Evolutionary conservation across 257 asterid genomes (phyloP).

Genomic region (Ilex aquifolium): DNA sequence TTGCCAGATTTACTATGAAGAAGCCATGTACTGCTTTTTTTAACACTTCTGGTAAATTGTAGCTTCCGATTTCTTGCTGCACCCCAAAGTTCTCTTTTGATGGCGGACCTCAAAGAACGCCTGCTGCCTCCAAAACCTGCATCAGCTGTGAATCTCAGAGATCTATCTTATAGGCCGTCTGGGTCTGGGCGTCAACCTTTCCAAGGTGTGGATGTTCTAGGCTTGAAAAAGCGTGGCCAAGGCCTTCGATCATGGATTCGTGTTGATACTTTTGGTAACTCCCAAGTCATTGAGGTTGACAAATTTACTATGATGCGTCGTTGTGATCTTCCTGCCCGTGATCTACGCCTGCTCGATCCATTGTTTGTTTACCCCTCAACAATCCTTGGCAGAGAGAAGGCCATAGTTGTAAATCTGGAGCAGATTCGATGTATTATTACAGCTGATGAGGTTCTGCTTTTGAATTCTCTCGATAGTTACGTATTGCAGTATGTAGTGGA

Average conservation of each 20-base stretch:
- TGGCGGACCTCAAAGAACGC: constrained; percentile 92
- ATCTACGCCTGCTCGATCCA: constrained; percentile 86
- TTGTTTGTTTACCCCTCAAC: constrained; percentile 95
- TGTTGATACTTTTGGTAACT: constrained; percentile 75
- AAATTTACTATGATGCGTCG: constrained; percentile 94
- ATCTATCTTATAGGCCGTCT: constrained; percentile 53
- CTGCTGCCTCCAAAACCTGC: constrained; percentile 77
- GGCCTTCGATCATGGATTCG: constrained; percentile 97
- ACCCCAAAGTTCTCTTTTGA: constrained; percentile 27
- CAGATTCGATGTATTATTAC: constrained; percentile 97
- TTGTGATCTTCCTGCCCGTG: constrained; percentile 99
- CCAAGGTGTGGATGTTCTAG: constrained; percentile 72
- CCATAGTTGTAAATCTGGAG: constrained; percentile 96
- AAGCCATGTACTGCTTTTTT: too few species aligned
- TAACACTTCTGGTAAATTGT: too few species aligned
- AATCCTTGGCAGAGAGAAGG: constrained; percentile 97
- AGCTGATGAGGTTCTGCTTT: constrained; percentile 83
- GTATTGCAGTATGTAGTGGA: constrained; percentile 93
- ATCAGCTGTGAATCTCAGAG: constrained; percentile 65
- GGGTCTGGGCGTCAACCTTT: constrained; percentile 80
- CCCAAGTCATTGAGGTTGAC: constrained; percentile 87
- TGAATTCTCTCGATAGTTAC: constrained; percentile 85
- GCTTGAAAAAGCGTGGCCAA: constrained; percentile 91
- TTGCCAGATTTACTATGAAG: too few species aligned
- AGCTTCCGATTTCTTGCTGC: constrained; percentile 20